A percentile compares a stretch with the other conserved stretches of the same genome.
phyloP scores from a whole-genome alignment of 148 eudicot genomes.

The Vaccinium corymbosum region DNA sequence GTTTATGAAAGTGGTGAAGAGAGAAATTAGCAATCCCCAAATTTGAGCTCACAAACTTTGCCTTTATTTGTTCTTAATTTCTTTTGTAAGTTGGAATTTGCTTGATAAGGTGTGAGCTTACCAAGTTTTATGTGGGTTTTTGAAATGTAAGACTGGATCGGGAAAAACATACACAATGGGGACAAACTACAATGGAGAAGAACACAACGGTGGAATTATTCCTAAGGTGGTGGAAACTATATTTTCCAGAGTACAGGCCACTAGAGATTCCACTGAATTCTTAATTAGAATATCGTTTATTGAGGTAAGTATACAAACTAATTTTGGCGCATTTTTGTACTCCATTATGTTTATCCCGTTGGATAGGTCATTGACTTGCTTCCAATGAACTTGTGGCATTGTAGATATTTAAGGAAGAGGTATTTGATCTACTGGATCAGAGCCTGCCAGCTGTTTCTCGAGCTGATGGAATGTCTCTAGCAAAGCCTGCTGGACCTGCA shows the following conservation, averaged over 20 bases:
- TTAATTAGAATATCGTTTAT: constrained; percentile 84
- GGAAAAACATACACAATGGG: constrained; percentile 99
- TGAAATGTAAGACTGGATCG: constrained; percentile 66
- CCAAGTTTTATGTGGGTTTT: constrained; percentile 9
- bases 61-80: background rate
- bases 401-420: constrained; percentile 97
- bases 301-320: constrained; percentile 47
- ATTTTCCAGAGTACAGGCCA: constrained; percentile 54
- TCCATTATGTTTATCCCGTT: background rate
- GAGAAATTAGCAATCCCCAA: background rate
- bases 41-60: background rate
- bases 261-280: constrained; percentile 59
- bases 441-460: constrained; percentile 34
- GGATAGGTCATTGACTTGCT: background rate
- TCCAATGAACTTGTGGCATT: background rate
- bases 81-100: background rate
- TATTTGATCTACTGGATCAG: constrained; percentile 82
- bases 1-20: background rate
- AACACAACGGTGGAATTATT: constrained; percentile 52
- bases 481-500: constrained; percentile 51
- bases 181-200: constrained; percentile 79
- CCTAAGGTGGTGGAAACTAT: constrained; percentile 87
- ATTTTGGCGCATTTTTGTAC: background rate
- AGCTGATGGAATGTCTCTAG: constrained; percentile 39
- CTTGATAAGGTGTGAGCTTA: constrained; percentile 4